Conservation (phyloP, 31 red algal genomes). For the Odonthalia washingtoniensis region DNA sequence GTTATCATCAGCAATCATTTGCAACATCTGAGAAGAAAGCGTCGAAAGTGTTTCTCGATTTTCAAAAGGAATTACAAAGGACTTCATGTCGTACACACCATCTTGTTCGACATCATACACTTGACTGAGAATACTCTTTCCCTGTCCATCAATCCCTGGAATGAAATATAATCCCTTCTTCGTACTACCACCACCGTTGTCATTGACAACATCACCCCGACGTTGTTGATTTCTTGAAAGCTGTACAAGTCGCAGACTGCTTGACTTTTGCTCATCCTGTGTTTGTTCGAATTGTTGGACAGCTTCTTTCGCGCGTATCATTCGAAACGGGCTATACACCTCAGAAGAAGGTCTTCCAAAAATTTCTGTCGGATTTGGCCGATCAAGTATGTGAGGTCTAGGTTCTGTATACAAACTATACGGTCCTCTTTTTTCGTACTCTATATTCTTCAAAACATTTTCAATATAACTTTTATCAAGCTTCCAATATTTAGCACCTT, state of each 20-base stretch:
- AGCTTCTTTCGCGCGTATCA: constrained; percentile 27
- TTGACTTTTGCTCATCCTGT: constrained; percentile 1
- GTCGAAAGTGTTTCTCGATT: constrained; percentile 61
- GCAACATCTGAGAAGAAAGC: constrained; percentile 36
- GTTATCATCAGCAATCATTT: constrained; percentile 58
- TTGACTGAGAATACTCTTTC: constrained; percentile 72
- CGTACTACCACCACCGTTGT: background rate
- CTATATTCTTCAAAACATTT: constrained; percentile 43
- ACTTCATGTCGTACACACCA: constrained; percentile 70
- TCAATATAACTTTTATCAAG: constrained; percentile 37
- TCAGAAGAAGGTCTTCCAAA: constrained; percentile 49
- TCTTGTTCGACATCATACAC: constrained; percentile 58
- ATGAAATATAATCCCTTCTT: constrained; percentile 68
- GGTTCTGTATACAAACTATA: constrained; percentile 44
- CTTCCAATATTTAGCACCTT: constrained; percentile 48
- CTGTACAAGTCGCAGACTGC: constrained; percentile 25
- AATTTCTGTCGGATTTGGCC: constrained; percentile 49
- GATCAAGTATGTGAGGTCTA: constrained; percentile 63
- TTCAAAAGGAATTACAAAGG: constrained; percentile 60
- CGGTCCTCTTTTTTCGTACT: constrained; percentile 12
- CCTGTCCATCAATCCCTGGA: constrained; percentile 90
- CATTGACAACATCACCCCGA: no score
- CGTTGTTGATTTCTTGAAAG: constrained; percentile 28
- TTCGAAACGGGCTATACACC: constrained; percentile 53
- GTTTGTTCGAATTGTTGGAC: constrained; percentile 31